Conservation (phyloP, 2,329 filamentous ascomycete genomes). For the Aspergillus versicolor region DNA sequence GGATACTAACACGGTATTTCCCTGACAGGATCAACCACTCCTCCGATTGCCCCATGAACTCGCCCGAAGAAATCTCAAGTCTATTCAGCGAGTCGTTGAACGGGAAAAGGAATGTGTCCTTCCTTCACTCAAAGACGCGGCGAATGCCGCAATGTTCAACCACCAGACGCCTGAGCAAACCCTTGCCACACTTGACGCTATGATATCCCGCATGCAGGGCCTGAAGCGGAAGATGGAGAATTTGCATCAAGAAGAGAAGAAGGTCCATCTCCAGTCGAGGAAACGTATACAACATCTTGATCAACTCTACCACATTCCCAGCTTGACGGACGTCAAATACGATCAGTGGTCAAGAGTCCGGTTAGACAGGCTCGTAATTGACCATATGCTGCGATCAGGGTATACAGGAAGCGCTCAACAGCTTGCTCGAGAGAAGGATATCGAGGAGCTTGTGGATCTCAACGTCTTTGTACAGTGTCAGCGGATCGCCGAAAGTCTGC, state of each 20-base stretch:
- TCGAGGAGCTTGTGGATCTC: slow-evolving; percentile 81
- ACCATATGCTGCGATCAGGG: slow-evolving; percentile 83
- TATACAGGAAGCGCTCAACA: slow-evolving; percentile 74
- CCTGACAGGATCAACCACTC: slow-evolving; percentile 79
- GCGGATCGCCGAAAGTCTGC: slow-evolving; percentile 71
- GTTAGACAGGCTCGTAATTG: slow-evolving; percentile 82
- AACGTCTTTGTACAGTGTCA: slow-evolving; percentile 83
- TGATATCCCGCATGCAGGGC: slow-evolving; percentile 80
- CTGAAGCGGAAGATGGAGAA: slow-evolving; percentile 82
- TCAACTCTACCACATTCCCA: slow-evolving; percentile 75
- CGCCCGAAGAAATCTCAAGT: slow-evolving; percentile 89
- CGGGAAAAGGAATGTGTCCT: slow-evolving; percentile 49
- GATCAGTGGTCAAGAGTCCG: slow-evolving; percentile 82
- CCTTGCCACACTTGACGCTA: slow-evolving; percentile 77
- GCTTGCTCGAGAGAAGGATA: slow-evolving; percentile 71
- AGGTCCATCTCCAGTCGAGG: slow-evolving; percentile 71
- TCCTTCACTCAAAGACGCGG: slow-evolving; percentile 50
- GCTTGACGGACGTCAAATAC: slow-evolving; percentile 87
- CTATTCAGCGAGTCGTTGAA: slow-evolving; percentile 54
- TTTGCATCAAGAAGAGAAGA: slow-evolving; percentile 75
- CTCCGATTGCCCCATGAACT: slow-evolving; percentile 91
- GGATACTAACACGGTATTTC: slow-evolving; percentile 2
- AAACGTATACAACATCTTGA: slow-evolving; percentile 78
- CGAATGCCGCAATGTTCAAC: slow-evolving; percentile 64
- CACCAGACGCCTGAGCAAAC: slow-evolving; percentile 66